Base-by-base conservation (phyloP, 148 eudicot genomes). In the Pouteria glomerata region DNA sequence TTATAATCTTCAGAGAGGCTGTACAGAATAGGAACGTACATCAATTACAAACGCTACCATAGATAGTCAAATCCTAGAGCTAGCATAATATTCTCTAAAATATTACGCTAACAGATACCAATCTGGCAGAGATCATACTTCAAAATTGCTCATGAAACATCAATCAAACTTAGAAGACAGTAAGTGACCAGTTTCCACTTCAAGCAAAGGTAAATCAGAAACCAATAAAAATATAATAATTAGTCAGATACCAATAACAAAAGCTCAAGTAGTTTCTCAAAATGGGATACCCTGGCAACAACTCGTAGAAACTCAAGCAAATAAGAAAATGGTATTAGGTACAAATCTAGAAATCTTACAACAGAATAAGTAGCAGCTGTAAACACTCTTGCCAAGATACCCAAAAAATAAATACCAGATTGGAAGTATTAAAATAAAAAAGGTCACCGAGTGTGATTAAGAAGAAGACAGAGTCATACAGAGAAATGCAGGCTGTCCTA, bases 61-160 rank as follows among this genome's bases (percentile, higher is more conserved):
- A n/a, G n/a, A n/a, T n/a, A n/a, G n/a, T n/a, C n/a, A n/a, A n/a
- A n/a, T n/a, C n/a, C n/a, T n/a, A n/a, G n/a, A n/a, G n/a, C n/a
- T n/a, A n/a, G n/a, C n/a, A n/a, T n/a, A n/a, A n/a, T n/a, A n/a
- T n/a, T n/a, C n/a, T n/a, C n/a, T n/a, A n/a, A n/a, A n/a, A n/a
- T n/a, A n/a, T n/a, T n/a, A n/a, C n/a, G n/a, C n/a, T n/a, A n/a
- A n/a, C n/a, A n/a, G n/a, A n/a, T n/a, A n/a, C n/a, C n/a, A n/a
- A n/a, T n/a, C n/a, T n/a, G n/a, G n/a, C n/a, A n/a, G n/a, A n/a
- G n/a, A n/a, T n/a, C n/a, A n/a, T n/a, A n/a, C n/a, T n/a, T n/a
- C n/a, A 52, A 34, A 35, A 69, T 35, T 56, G 47, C 74, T 57
- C 24, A 18, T 58, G 24, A 58, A 58, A 8, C 74, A 58, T 27